Percentiles rank a stretch among this genome's conserved stretches.
These are phyloP conservation scores for Hippophae tibetana DNA, from an alignment of 306 rosid genomes.

Conservation along the genomic window DNA sequence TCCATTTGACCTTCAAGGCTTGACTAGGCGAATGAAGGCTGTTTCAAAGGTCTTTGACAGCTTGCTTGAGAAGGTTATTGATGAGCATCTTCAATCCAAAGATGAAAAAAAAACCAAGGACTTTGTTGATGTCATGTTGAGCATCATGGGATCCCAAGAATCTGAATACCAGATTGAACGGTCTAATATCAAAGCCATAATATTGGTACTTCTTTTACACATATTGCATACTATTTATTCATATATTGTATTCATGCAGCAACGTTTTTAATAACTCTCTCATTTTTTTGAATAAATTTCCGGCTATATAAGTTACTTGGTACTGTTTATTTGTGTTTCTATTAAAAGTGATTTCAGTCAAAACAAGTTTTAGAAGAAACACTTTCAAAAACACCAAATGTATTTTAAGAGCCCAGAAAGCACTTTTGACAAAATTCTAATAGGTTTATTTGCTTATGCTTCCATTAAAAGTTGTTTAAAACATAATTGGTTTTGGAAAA, in stretches of 20 bases:
- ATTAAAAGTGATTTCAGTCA: too few relatives aligned
- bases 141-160: conserved; percentile 32
- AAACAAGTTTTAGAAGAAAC: too few relatives aligned
- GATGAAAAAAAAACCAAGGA: conserved; percentile 30
- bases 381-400: too few relatives aligned
- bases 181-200: conserved; percentile 47
- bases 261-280: not conserved
- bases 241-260: not conserved
- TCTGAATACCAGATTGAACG: conserved; percentile 45
- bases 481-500: too few relatives aligned
- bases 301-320: not conserved
- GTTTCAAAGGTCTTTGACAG: conserved; percentile 36
- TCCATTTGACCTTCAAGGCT: conserved; percentile 50
- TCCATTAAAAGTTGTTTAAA: too few relatives aligned
- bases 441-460: too few relatives aligned
- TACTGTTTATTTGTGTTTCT: too few relatives aligned
- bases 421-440: too few relatives aligned
- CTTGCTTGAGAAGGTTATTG: conserved; percentile 50
- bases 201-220: conserved; percentile 26
- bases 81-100: conserved; percentile 39
- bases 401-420: too few relatives aligned
- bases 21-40: conserved; percentile 32
- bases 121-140: conserved; percentile 57
- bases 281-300: not conserved
- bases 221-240: not conserved